Evolutionary conservation across 257 asterid species (phyloP).

Genomic region (Solanum acaule): DNA sequence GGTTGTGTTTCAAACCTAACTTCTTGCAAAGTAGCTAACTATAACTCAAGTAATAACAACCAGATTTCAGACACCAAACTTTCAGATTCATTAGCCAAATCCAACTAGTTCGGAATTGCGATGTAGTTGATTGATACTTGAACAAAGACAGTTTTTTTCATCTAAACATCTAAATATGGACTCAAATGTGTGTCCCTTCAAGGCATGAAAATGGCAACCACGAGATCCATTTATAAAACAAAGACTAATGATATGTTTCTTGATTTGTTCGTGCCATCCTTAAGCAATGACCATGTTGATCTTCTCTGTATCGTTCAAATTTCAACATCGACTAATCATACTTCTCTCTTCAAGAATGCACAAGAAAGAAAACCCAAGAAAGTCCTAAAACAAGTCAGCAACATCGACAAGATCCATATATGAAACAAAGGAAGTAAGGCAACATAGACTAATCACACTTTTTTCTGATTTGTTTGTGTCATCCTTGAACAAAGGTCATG

Average conservation of each 20-base stretch:
- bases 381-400: conserved; percentile 62
- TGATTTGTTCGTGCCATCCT: not conserved
- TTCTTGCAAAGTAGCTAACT: not conserved
- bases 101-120: not conserved
- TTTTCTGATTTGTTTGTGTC: not conserved
- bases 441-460: not conserved
- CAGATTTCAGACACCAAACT: not conserved
- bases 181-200: not conserved
- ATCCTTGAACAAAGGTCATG: not conserved
- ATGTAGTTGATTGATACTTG: not conserved
- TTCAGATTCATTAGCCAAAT: not conserved
- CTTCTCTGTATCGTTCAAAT: not conserved
- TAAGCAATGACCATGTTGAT: not conserved
- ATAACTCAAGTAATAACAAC: not conserved
- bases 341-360: conserved; percentile 83
- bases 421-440: not conserved
- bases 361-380: conserved; percentile 36
- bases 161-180: not conserved
- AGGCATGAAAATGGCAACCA: not conserved
- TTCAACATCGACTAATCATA: conserved; percentile 30
- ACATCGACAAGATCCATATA: conserved; percentile 15
- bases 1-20: not conserved
- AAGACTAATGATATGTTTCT: not conserved
- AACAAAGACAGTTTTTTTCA: not conserved
- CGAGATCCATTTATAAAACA: not conserved